Evolutionary conservation across 2,329 filamentous ascomycete species (phyloP).

Genomic region (Verticillium tricorpus): DNA sequence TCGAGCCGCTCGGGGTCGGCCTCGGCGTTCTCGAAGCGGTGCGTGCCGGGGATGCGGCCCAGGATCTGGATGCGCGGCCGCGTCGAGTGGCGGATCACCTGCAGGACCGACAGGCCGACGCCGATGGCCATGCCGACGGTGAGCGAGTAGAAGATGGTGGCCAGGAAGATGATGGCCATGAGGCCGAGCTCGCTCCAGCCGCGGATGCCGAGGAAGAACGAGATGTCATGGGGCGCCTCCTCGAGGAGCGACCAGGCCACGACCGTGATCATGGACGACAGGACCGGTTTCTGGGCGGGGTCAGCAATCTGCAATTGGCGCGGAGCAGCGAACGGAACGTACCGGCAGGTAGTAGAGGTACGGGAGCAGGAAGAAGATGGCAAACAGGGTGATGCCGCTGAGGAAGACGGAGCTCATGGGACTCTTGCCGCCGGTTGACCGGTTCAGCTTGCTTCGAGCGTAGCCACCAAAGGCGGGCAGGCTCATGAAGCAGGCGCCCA

Average conservation of each 20-base stretch:
- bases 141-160: conserved; percentile 93
- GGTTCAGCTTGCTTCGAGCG: conserved; percentile 92
- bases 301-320: not conserved
- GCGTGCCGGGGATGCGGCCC: conserved; percentile 78
- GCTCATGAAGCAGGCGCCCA: conserved; percentile 87
- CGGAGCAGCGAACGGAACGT: conserved; percentile 26
- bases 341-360: conserved; percentile 96
- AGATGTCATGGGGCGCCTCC: conserved; percentile 87
- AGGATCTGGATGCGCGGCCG: conserved; percentile 94
- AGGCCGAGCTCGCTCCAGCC: conserved; percentile 83
- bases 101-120: conserved; percentile 83
- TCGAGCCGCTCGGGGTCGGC: conserved; percentile 70
- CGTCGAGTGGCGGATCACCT: conserved; percentile 86
- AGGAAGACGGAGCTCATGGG: conserved; percentile 91
- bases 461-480: conserved; percentile 95
- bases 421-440: conserved; percentile 83
- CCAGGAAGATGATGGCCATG: conserved; percentile 85
- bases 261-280: conserved; percentile 91
- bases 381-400: conserved; percentile 75
- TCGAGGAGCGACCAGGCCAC: conserved; percentile 94
- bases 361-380: conserved; percentile 76
- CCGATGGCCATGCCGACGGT: conserved; percentile 91
- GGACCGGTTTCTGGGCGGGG: conserved; percentile 71
- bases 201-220: conserved; percentile 80
- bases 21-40: conserved; percentile 82